Conservation (phyloP, 768 basidiomycete genomes). For the Termitomyces eurrhizus region DNA sequence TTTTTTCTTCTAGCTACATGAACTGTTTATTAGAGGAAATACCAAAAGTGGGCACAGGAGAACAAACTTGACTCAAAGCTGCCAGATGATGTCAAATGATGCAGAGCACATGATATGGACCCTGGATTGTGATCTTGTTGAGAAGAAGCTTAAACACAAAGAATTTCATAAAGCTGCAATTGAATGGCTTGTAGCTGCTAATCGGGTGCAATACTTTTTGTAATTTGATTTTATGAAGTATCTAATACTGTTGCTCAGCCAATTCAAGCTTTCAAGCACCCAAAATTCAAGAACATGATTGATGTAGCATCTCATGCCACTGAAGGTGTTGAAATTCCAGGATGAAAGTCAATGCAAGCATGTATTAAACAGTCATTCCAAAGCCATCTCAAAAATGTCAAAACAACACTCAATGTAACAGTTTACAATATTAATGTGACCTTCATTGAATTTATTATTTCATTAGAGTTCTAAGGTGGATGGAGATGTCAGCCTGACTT, state of each 20-base stretch:
- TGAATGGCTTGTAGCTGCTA: too few relatives aligned
- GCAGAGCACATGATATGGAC: background rate
- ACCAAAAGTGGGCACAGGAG: background rate
- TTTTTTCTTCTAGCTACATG: too few relatives aligned
- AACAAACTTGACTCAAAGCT: background rate
- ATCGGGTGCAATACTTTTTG: too few relatives aligned
- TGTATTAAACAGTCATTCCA: background rate
- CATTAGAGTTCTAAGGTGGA: background rate
- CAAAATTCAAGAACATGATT: constrained; percentile 32
- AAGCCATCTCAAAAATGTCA: background rate
- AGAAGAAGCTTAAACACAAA: too few relatives aligned
- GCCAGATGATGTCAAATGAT: background rate
- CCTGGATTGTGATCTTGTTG: background rate
- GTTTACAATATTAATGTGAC: background rate
- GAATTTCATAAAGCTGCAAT: too few relatives aligned
- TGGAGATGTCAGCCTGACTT: constrained; percentile 20
- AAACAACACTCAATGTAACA: background rate
- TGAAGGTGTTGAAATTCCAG: constrained; percentile 32
- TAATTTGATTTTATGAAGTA: too few relatives aligned
- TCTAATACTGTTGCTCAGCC: too few relatives aligned
- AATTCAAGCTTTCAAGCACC: constrained; percentile 28
- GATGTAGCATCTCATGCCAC: constrained; percentile 31
- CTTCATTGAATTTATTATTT: background rate
- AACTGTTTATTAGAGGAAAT: too few relatives aligned
- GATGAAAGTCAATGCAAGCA: background rate